Evolutionary conservation across 1,284 basidiomycete species (phyloP), one percentile per base, ranked within the genome.

Genomic region (Salmacisia buchloeana): DNA sequence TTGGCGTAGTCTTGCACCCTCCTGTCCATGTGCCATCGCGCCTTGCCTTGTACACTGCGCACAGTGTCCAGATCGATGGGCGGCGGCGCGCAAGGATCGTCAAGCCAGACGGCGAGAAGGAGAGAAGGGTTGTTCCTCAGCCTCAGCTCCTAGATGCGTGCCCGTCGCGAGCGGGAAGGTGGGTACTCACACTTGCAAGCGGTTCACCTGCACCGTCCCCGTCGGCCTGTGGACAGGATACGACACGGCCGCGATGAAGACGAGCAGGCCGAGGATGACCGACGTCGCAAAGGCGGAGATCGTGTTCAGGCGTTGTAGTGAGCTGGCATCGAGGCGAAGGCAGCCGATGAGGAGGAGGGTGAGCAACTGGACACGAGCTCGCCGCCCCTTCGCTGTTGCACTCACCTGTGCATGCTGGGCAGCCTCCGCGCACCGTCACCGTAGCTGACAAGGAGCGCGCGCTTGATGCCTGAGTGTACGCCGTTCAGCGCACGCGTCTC

Each of bases 231-330:
- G 73, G 6, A 62, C 29, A 15, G 68, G 61, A 27, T 71, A 62
- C 2, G 66, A 67, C 2, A 71, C 62, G n/a, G 72, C 18, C 36
- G 75, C 71, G 60, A 78, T 65, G 36, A 73, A 38, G 10, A 64
- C 84, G 52, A 85, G 80, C 18, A 85, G 83, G 7, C 83, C 84
- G 74, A 90, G 86, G 39, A 89, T 60, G 65, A 84, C 10, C 86
- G 81, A 81, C 9, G 80, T 77, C 3, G 80, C 72, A 1, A 91
- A 76, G 0, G 92, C 86, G 60, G 92, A 85, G 60, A 86, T 85
- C 0, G 83, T 86, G 36, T 93, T 83, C n/a, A 94, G 83, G 0
- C 83, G 84, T 85, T 92, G 88, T 66, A 88, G 79, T 12, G 71
- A 69, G 57, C 74, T 74, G 66, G n/a, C 15, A 54, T 21, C 7